These are phyloP conservation scores for Rhizopogon roseolus DNA, from an alignment of 768 basidiomycete species.

Conservation along the genomic window DNA sequence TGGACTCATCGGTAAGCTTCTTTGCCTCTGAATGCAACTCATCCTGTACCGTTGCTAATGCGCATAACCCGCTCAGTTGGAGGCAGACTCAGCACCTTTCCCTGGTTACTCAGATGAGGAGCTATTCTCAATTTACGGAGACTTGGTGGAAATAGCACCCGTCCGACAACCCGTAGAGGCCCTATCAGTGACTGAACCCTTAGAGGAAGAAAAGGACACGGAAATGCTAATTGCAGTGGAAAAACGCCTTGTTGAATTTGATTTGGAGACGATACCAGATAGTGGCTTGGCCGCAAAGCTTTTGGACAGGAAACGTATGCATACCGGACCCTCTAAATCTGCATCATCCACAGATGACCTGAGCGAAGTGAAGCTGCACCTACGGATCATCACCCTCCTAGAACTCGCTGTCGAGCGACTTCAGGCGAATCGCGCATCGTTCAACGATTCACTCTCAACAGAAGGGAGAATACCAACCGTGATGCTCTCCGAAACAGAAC, in stretches of 20 bases:
- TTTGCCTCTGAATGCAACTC: neutral
- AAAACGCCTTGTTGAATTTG: neutral
- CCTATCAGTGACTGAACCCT: neutral
- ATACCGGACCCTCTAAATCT: neutral
- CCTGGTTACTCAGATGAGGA: constrained; percentile 30
- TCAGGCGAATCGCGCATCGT: constrained; percentile 8
- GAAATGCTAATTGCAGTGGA: constrained; percentile 11
- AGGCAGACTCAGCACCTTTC: neutral
- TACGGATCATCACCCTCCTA: constrained; percentile 30
- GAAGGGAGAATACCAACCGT: constrained; percentile 34
- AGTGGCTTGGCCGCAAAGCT: neutral
- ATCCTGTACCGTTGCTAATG: neutral
- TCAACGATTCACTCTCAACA: constrained; percentile 3
- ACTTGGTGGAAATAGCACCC: constrained; percentile 29
- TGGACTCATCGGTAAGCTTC: neutral
- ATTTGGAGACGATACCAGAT: too few species aligned
- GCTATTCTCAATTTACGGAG: constrained; percentile 35
- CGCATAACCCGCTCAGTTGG: neutral
- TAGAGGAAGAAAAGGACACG: constrained; percentile 6
- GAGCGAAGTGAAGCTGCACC: constrained; percentile 17
- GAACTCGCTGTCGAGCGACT: constrained; percentile 29
- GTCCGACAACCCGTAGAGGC: constrained; percentile 6
- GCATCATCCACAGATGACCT: neutral
- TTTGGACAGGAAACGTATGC: neutral
- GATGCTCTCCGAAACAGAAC: constrained; percentile 47